Percentiles rank a stretch among this genome's conserved stretches.
These are phyloP conservation scores for Pyronema omphalodes DNA, from an alignment of 495 filamentous ascomycete species.

Conservation along the genomic window DNA sequence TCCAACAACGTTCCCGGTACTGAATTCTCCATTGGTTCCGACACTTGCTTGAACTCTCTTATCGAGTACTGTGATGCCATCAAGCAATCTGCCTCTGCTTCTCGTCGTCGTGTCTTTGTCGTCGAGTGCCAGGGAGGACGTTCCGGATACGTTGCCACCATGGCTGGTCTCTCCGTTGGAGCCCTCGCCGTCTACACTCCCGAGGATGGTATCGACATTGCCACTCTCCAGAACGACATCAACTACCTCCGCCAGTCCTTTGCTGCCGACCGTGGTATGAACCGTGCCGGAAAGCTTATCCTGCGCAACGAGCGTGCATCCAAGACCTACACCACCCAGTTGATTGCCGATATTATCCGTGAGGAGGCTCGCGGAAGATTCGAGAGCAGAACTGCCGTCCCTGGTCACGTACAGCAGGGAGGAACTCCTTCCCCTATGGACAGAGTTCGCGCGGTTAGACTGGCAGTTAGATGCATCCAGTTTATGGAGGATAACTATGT, in stretches of 20 bases:
- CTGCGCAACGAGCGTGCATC: slow-evolving; percentile 86
- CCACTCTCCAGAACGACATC: slow-evolving; percentile 84
- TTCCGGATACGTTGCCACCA: slow-evolving; percentile 84
- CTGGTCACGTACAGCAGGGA: slow-evolving; percentile 93
- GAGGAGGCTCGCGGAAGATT: slow-evolving; percentile 85
- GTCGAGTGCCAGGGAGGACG: slow-evolving; percentile 93
- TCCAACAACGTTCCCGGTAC: slow-evolving; percentile 97
- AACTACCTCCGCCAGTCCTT: slow-evolving; percentile 77
- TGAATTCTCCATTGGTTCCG: slow-evolving; percentile 89
- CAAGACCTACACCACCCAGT: slow-evolving; percentile 71
- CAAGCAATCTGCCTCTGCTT: slow-evolving; percentile 87
- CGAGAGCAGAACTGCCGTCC: slow-evolving; percentile 81
- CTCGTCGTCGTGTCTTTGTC: slow-evolving; percentile 83
- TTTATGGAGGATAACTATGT: slow-evolving; percentile 59
- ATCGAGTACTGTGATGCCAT: slow-evolving; percentile 94
- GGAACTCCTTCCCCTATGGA: slow-evolving; percentile 92
- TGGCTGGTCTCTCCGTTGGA: slow-evolving; percentile 74
- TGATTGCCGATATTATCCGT: slow-evolving; percentile 88
- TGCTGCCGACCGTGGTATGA: slow-evolving; percentile 68
- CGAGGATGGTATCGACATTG: slow-evolving; percentile 84
- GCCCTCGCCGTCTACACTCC: slow-evolving; percentile 95
- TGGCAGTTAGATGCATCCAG: slow-evolving; percentile 81
- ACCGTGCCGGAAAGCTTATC: slow-evolving; percentile 81
- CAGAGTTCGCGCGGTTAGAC: slow-evolving; percentile 72
- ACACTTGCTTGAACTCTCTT: slow-evolving; percentile 94